Conservation (phyloP, 768 basidiomycete genomes). For the Leccinum imitatum region DNA sequence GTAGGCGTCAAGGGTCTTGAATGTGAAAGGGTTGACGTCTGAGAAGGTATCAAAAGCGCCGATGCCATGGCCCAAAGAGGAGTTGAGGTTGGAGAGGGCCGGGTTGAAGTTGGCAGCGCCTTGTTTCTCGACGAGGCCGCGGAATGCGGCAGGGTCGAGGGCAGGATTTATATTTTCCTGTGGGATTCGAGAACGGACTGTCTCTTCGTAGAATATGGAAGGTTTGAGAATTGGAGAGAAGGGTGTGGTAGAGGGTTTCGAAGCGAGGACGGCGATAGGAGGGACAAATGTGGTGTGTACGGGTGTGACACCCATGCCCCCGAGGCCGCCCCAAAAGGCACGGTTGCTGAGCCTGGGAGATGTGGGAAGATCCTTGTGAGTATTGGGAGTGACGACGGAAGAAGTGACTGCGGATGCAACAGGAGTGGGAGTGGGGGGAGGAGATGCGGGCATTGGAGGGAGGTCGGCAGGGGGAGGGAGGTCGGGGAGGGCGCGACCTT, state of each 20-base stretch:
- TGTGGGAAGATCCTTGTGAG: conserved; percentile 72
- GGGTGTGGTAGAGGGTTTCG: conserved; percentile 20
- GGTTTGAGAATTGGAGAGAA: conserved; percentile 27
- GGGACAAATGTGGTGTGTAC: conserved; percentile 85
- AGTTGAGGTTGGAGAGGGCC: conserved; percentile 30
- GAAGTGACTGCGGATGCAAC: conserved; percentile 19
- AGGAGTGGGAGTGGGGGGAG: conserved; percentile 33
- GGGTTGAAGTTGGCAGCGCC: conserved; percentile 31
- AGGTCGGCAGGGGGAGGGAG: conserved; percentile 49
- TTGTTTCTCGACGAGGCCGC: conserved; percentile 32
- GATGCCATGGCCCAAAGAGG: conserved; percentile 25
- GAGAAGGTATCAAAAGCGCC: conserved; percentile 74
- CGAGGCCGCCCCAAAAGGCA: conserved; percentile 81
- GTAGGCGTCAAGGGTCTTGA: conserved; percentile 83
- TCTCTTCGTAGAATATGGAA: conserved; percentile 33
- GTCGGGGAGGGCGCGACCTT: conserved; percentile 52
- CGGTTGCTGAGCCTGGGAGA: conserved; percentile 52
- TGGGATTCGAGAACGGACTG: conserved; percentile 20
- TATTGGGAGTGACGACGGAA: conserved; percentile 59
- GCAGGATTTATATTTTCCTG: conserved; percentile 30
- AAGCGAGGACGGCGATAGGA: conserved; percentile 46
- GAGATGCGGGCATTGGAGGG: conserved; percentile 38
- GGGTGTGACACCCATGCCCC: conserved; percentile 72
- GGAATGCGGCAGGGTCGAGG: conserved; percentile 20
- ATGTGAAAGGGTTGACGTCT: conserved; percentile 79